Evolutionary conservation across 352 stramenopile species (phyloP).

Genomic region (Aphanomyces euteiches): DNA sequence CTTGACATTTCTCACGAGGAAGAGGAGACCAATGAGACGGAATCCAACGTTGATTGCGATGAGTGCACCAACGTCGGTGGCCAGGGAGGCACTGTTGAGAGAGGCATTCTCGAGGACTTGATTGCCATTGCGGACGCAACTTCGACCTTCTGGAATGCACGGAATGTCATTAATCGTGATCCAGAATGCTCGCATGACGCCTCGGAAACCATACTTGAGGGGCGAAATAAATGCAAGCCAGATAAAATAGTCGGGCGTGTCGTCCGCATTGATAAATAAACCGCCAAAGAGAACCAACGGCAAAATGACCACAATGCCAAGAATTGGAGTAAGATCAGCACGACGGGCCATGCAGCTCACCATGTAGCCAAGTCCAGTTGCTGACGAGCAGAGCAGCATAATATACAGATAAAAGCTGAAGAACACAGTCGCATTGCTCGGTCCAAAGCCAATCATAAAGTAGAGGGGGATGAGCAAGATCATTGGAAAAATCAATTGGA

Average conservation of each 20-base stretch:
- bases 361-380: constrained; percentile 40
- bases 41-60: constrained; percentile 25
- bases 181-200: constrained; percentile 28
- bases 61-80: neutral
- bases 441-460: constrained; percentile 44
- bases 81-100: constrained; percentile 6
- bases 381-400: constrained; percentile 39
- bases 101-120: neutral
- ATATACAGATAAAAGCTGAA: constrained; percentile 42
- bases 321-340: constrained; percentile 38
- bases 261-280: constrained; percentile 41
- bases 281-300: constrained; percentile 47
- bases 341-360: constrained; percentile 40
- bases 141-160: neutral
- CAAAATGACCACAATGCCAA: constrained; percentile 41
- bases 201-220: constrained; percentile 38
- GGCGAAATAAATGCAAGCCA: constrained; percentile 51
- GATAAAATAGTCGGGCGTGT: constrained; percentile 42
- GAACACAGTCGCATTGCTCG: constrained; percentile 37
- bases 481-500: constrained; percentile 46
- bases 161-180: constrained; percentile 2
- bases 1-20: neutral
- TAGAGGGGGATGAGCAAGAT: constrained; percentile 40
- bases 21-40: constrained; percentile 8
- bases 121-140: neutral